Base-by-base conservation (phyloP, 2,329 filamentous ascomycete genomes). In the Knufia fluminis region DNA sequence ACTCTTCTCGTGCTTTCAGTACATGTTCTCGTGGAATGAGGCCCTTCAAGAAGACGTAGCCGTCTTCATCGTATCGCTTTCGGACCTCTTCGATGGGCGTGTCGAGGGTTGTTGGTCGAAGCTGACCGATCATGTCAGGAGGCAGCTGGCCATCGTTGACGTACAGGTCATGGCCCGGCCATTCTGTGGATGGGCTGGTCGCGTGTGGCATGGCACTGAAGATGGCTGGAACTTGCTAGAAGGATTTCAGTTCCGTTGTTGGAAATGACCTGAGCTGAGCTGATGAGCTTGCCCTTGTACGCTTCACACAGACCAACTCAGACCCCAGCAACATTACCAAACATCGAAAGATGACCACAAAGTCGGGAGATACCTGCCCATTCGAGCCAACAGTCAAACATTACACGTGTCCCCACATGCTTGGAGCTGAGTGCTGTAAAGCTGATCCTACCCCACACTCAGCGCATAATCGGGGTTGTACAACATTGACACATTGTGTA, bases 21-120 rank as follows among this genome's bases (percentile, higher is more conserved):
- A 80, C 75, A 47, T 79, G 74, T 2, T 66, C 61, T 2, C 71
- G 71, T 0, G 77, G 77, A 1, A 80, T 62, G 0, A 80, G 60
- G 1, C 71, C 69, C 54, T 79, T 80, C 1, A 81, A 48, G 48
- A 76, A 75, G 23, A 80, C 60, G 54, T 80, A 79, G 19, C 76
- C 76, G 40, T 80, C 70, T 51, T 70, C 60, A 4, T 68, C 54
- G 56, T 70, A 75, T 24, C 71, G 69, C 3, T 60, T 57, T n/a
- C 68, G 68, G 1, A 78, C 64, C 36, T 75, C 71, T 32, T 73
- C 66, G 7, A 77, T 51, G 0, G 75, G 71, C 9, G 71, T 63
- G 24, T 63, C 59, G 1, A 69, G 68, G 6, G 66, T 62, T 0
- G 74, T 76, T 14, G 66, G 63, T 7, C 59, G 66, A 20, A 78